phyloP scores from a whole-genome alignment of 306 rosid species.

The Parietaria judaica region DNA sequence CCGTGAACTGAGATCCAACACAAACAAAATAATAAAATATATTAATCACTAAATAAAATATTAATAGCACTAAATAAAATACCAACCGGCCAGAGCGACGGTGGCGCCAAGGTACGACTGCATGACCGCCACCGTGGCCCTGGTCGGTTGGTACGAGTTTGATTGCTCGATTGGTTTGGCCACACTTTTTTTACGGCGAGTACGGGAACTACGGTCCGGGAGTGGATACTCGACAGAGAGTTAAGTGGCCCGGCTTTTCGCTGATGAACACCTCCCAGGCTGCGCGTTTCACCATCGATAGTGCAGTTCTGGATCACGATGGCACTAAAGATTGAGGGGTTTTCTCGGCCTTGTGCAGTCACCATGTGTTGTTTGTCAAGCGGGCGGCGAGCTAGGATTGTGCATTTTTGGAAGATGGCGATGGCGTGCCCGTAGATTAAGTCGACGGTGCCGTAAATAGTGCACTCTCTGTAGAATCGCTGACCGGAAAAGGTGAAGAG shows the following conservation, averaged over 20 bases:
- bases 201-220: slow-evolving; percentile 12
- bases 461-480: slow-evolving; percentile 53
- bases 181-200: slow-evolving; percentile 6
- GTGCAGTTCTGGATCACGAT: slow-evolving; percentile 23
- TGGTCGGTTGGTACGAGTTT: slow-evolving; percentile 13
- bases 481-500: slow-evolving; percentile 36
- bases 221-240: slow-evolving; percentile 5
- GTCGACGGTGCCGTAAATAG: slow-evolving; percentile 41
- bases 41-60: too few species aligned
- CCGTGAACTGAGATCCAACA: slow-evolving; percentile 10
- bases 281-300: background rate
- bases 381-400: background rate
- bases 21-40: too few species aligned
- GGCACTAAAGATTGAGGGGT: slow-evolving; percentile 10
- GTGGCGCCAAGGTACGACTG: slow-evolving; percentile 5
- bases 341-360: slow-evolving; percentile 22
- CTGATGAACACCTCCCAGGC: background rate
- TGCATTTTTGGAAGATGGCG: slow-evolving; percentile 32
- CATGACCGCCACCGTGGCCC: slow-evolving; percentile 11
- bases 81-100: slow-evolving; percentile 14
- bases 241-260: slow-evolving; percentile 7
- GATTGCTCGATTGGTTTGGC: background rate
- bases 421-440: slow-evolving; percentile 44
- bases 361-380: background rate
- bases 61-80: background rate